phyloP scores from a whole-genome alignment of 768 basidiomycete genomes.

The Gloeophyllum trabeum region DNA sequence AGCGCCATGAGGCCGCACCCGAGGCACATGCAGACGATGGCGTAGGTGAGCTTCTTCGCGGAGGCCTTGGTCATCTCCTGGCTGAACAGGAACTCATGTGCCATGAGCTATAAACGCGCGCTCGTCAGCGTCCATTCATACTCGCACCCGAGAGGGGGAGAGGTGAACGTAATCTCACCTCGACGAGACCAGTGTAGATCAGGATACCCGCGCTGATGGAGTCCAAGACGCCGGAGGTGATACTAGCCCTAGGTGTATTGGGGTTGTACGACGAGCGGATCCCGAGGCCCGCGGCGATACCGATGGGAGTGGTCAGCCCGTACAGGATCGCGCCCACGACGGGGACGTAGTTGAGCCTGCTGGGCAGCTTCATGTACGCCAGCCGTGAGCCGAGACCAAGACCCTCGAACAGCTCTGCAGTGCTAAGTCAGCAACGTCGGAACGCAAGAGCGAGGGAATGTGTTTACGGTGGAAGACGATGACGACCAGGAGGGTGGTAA shows the following conservation, averaged over 20 bases:
- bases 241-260: slow-evolving; percentile 57
- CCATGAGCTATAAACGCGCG: slow-evolving; percentile 62
- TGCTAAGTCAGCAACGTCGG: not conserved
- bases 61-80: slow-evolving; percentile 71
- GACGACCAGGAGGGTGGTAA: slow-evolving; percentile 84
- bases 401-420: slow-evolving; percentile 84
- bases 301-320: slow-evolving; percentile 75
- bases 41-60: slow-evolving; percentile 55
- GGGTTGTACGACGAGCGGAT: slow-evolving; percentile 76
- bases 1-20: slow-evolving; percentile 89
- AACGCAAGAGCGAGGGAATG: not conserved
- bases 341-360: slow-evolving; percentile 44
- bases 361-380: slow-evolving; percentile 58
- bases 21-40: slow-evolving; percentile 64
- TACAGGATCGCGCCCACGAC: slow-evolving; percentile 51
- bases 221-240: slow-evolving; percentile 81
- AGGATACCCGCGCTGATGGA: slow-evolving; percentile 81
- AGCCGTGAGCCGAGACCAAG: slow-evolving; percentile 87
- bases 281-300: slow-evolving; percentile 79
- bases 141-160: not conserved
- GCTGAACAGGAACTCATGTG: slow-evolving; percentile 92
- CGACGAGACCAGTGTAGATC: slow-evolving; percentile 79
- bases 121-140: not conserved
- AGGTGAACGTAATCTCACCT: slow-evolving; percentile 44
- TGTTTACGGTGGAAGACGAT: slow-evolving; percentile 84